Evolutionary conservation across 108 stramenopile species (phyloP).

Genomic region (Nitzschia inconspicua): DNA sequence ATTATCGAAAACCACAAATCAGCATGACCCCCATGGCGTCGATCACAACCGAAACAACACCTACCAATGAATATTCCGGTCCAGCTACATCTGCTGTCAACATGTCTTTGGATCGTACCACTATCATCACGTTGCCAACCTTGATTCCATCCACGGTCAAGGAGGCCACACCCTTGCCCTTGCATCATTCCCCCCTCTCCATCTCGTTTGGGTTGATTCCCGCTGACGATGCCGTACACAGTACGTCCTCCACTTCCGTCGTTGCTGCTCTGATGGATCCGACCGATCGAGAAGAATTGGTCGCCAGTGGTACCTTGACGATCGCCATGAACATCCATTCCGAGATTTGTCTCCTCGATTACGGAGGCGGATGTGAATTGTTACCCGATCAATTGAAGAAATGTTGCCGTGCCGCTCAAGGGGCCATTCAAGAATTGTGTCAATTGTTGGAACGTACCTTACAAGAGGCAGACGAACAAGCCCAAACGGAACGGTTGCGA

Average conservation of each 20-base stretch:
- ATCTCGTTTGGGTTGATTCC: conserved; percentile 87
- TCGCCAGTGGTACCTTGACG: conserved; percentile 68
- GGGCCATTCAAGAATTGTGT: conserved; percentile 47
- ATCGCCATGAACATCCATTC: conserved; percentile 83
- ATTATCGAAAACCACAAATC: conserved; percentile 85
- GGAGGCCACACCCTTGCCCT: conserved; percentile 87
- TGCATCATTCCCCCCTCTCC: conserved; percentile 92
- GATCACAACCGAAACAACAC: too few relatives aligned
- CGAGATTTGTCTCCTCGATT: conserved; percentile 85
- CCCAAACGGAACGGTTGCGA: conserved; percentile 60
- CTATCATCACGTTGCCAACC: conserved; percentile 23
- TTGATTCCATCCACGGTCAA: conserved; percentile 76
- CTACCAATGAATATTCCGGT: too few relatives aligned
- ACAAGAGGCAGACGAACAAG: conserved; percentile 66
- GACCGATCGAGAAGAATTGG: conserved; percentile 78
- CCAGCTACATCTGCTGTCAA: too few relatives aligned
- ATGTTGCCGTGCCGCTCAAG: conserved; percentile 48
- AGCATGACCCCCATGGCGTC: conserved; percentile 20
- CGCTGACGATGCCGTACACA: conserved; percentile 38
- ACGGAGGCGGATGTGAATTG: conserved; percentile 76
- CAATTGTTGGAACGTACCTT: conserved; percentile 61
- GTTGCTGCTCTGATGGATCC: conserved; percentile 76
- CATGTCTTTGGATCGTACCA: too few relatives aligned
- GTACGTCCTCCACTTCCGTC: conserved; percentile 30
- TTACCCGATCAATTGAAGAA: conserved; percentile 43